Evolutionary conservation across 139 green algal genomes (phyloP).

Genomic region (Haematococcus sp.): DNA sequence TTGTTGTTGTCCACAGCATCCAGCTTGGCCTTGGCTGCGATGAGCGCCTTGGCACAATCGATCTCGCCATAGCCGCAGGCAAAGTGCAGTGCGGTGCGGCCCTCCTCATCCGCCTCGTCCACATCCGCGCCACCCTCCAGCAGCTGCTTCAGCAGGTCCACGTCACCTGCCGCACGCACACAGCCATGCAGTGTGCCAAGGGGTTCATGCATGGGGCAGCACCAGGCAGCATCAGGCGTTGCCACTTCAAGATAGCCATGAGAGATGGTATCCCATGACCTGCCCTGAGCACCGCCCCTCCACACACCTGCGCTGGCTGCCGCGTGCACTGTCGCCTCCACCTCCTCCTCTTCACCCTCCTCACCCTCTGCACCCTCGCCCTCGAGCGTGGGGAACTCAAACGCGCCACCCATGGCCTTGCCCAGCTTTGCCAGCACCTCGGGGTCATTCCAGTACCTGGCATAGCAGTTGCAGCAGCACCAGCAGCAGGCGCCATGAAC

Average conservation of each 20-base stretch:
- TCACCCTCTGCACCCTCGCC: slow-evolving; percentile 38
- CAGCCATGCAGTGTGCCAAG: neutral
- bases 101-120: slow-evolving; percentile 93
- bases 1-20: slow-evolving; percentile 88
- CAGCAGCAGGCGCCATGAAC: too few relatives aligned
- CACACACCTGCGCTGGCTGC: slow-evolving; percentile 64
- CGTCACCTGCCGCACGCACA: slow-evolving; percentile 24
- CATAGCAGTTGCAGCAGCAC: slow-evolving; percentile 5
- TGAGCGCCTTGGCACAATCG: slow-evolving; percentile 66
- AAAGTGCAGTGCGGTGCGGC: slow-evolving; percentile 95
- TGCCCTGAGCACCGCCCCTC: too few relatives aligned
- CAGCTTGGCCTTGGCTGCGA: slow-evolving; percentile 72
- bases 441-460: slow-evolving; percentile 95
- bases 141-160: slow-evolving; percentile 75
- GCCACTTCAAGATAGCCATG: too few relatives aligned
- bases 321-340: slow-evolving; percentile 48
- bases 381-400: slow-evolving; percentile 35
- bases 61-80: slow-evolving; percentile 89
- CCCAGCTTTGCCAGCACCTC: slow-evolving; percentile 91
- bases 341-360: slow-evolving; percentile 58
- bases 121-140: slow-evolving; percentile 55
- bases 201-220: too few relatives aligned
- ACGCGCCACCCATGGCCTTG: slow-evolving; percentile 68
- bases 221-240: too few relatives aligned
- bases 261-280: too few relatives aligned